Base-by-base conservation (phyloP, 1,139 yeast genomes). In the Diutina mesorugosa region DNA sequence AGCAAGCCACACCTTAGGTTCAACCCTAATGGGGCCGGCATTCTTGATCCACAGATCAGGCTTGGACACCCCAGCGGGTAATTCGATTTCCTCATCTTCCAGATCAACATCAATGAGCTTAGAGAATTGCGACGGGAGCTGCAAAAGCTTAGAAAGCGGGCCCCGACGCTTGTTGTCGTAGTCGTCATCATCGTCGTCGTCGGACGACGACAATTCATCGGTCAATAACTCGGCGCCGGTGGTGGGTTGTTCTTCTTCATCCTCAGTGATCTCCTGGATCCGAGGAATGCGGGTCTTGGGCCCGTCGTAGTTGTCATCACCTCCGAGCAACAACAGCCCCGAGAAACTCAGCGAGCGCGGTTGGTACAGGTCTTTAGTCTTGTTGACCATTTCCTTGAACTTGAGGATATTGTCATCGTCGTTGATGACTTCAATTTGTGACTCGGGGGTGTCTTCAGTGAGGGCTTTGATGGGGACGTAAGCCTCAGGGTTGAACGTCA, bases 1-100 rank as follows among this genome's bases (percentile, higher is more conserved):
- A 45, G 99, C 99, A 60, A 93, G 77, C 98, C 99, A 93, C 47
- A 93, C 99, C 69, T 93, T 93, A 45, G 98, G 95, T 73, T 93
- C 99, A 58, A 93, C 90, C 69, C 87, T 90, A 59, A 90, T 81
- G 2, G 97, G 95, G 6, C 97, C 97, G 46, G 93, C 84, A 67
- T 90, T 90, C 67, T 91, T 88, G 65, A 93, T 78, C 72, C 87
- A 82, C 55, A 78, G 73, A 12, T 80, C 83, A 56, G 99, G 99
- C 66, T 85, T 87, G 55, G 78, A 76, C 18, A 93, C 98, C 29
- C 98, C 98, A 5, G 88, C 83, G 6, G 99, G 99, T 59, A 93
- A 74, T 45, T 80, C 84, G 54, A 90, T 80, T 67, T 91, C 97
- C 61, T 76, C 80, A 60, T 89, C 97, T 69, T 91, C 98, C 2